phyloP scores from a whole-genome alignment of 768 basidiomycete genomes.

The Pulveroboletus sp. region DNA sequence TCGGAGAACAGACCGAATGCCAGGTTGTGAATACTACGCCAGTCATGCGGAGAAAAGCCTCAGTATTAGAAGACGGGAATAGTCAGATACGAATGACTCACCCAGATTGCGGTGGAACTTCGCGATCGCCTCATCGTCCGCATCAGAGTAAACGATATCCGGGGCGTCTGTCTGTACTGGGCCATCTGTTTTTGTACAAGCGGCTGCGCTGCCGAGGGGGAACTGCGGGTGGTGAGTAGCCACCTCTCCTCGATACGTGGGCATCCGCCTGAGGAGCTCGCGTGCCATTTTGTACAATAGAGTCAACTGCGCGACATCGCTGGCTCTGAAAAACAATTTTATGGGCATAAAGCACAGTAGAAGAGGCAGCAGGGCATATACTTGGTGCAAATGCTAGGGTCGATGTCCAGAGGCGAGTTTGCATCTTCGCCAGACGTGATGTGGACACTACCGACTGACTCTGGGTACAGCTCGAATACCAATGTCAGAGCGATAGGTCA shows the following conservation, averaged over 20 bases:
- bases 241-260: slow-evolving; percentile 22
- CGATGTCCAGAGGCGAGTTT: slow-evolving; percentile 40
- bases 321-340: background rate
- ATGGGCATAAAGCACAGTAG: background rate
- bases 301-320: slow-evolving; percentile 42
- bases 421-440: slow-evolving; percentile 39
- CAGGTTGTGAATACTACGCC: slow-evolving; percentile 4
- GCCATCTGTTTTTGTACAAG: slow-evolving; percentile 11
- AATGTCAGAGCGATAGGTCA: background rate
- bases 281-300: slow-evolving; percentile 53
- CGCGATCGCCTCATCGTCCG: slow-evolving; percentile 33
- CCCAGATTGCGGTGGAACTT: slow-evolving; percentile 19
- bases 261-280: slow-evolving; percentile 53
- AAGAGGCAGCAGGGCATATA: slow-evolving; percentile 16
- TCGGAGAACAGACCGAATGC: slow-evolving; percentile 13
- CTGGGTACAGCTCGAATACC: slow-evolving; percentile 37
- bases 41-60: background rate
- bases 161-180: slow-evolving; percentile 26
- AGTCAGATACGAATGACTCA: background rate
- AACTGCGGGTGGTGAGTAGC: slow-evolving; percentile 28
- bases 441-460: slow-evolving; percentile 44
- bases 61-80: background rate
- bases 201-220: slow-evolving; percentile 24
- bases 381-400: slow-evolving; percentile 39
- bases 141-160: slow-evolving; percentile 32